These are phyloP conservation scores for Scedosporium boydii DNA, from an alignment of 2,329 filamentous ascomycete species.

Conservation along the genomic window DNA sequence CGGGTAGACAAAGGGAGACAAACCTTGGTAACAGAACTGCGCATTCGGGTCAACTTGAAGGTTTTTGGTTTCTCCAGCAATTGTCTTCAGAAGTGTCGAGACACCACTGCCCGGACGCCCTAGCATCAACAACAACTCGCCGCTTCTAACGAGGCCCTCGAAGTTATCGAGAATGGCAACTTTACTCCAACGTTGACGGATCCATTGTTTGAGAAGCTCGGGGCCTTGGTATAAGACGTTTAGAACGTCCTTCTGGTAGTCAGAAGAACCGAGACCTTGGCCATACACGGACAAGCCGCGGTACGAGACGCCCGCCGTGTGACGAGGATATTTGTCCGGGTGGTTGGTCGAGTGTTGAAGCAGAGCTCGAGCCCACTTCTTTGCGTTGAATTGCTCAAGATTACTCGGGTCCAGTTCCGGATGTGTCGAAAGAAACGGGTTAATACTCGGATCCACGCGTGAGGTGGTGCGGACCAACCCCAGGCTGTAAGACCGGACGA, in stretches of 20 bases:
- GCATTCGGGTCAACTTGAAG: constrained; percentile 34
- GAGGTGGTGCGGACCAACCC: constrained; percentile 11
- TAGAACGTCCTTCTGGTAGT: constrained; percentile 24
- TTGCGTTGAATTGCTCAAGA: constrained; percentile 29
- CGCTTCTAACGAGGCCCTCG: constrained; percentile 39
- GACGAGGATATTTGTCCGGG: constrained; percentile 23
- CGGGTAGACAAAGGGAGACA: not conserved
- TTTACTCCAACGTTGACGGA: constrained; percentile 17
- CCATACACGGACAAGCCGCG: constrained; percentile 27
- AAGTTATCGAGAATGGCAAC: constrained; percentile 42
- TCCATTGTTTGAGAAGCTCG: constrained; percentile 12
- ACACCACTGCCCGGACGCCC: constrained; percentile 46
- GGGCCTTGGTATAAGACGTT: constrained; percentile 17
- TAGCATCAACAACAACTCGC: constrained; percentile 27
- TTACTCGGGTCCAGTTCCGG: constrained; percentile 30
- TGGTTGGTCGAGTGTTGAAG: constrained; percentile 28
- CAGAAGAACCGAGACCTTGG: constrained; percentile 22
- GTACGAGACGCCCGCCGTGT: constrained; percentile 28
- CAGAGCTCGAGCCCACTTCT: constrained; percentile 35
- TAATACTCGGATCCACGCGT: constrained; percentile 8
- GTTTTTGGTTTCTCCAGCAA: constrained; percentile 42
- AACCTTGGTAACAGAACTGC: constrained; percentile 42
- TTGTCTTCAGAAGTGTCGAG: constrained; percentile 47
- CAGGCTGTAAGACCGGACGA: constrained; percentile 10
- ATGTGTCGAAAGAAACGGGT: constrained; percentile 14